A percentile compares a stretch with the other conserved stretches of the same genome.
Conservation (phyloP, 495 filamentous ascomycete species). For the Trichoderma asperelloides region DNA sequence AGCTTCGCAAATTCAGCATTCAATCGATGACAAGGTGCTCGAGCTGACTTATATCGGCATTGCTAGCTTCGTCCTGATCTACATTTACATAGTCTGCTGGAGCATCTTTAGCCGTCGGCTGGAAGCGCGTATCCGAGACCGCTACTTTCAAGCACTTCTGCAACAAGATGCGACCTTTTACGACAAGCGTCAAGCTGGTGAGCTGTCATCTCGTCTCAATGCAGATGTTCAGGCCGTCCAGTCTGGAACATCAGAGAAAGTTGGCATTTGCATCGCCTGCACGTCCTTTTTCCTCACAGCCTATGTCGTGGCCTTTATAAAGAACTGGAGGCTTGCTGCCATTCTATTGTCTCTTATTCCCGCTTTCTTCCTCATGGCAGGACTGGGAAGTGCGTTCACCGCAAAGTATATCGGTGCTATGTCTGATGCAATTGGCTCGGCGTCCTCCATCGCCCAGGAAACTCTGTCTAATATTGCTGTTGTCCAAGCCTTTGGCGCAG, state of each 20-base stretch:
- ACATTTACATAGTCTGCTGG: constrained; percentile 48
- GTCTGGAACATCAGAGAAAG: constrained; percentile 58
- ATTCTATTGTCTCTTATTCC: constrained; percentile 54
- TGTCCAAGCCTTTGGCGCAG: constrained; percentile 42
- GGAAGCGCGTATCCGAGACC: constrained; percentile 50
- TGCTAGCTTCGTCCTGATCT: constrained; percentile 53
- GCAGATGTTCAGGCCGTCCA: constrained; percentile 53
- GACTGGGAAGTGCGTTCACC: constrained; percentile 51
- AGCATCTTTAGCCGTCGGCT: constrained; percentile 52
- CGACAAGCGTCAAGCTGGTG: constrained; percentile 45
- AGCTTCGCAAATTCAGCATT: constrained; percentile 24
- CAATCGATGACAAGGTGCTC: constrained; percentile 50
- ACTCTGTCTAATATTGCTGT: constrained; percentile 37
- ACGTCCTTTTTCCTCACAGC: constrained; percentile 54
- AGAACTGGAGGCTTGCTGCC: constrained; percentile 40
- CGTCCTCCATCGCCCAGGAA: constrained; percentile 37
- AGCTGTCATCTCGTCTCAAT: constrained; percentile 54
- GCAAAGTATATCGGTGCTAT: constrained; percentile 48
- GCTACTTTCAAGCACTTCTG: constrained; percentile 47
- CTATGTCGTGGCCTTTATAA: constrained; percentile 57
- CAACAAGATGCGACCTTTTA: constrained; percentile 55
- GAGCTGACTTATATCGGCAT: constrained; percentile 55
- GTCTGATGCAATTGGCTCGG: constrained; percentile 35
- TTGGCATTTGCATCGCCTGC: constrained; percentile 49
- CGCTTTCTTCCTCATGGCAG: constrained; percentile 56